These are phyloP conservation scores for Ganoderma lingzhi DNA, from an alignment of 1,284 basidiomycete genomes.

Conservation along the genomic window DNA sequence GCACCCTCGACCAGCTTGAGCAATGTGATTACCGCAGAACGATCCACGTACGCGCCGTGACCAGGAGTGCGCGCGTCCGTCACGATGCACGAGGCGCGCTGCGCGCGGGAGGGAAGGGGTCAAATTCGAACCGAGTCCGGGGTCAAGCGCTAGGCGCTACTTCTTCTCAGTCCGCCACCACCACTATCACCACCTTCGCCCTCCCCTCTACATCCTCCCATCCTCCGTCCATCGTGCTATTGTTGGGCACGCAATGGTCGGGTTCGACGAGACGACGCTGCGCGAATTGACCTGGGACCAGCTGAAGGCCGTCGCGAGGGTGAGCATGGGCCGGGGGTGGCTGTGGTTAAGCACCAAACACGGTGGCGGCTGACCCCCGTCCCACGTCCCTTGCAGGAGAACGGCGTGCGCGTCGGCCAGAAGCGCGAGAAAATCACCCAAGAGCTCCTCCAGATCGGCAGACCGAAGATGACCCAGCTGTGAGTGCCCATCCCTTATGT, in stretches of 20 bases:
- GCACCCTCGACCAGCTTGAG: not conserved
- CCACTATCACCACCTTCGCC: not conserved
- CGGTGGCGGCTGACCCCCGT: not conserved
- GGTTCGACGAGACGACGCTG: not conserved
- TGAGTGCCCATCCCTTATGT: not conserved
- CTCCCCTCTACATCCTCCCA: not conserved
- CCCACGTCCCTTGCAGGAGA: not conserved
- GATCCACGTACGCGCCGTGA: not conserved
- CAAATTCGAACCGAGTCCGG: not conserved
- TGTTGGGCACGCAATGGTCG: not conserved
- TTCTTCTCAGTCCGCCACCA: not conserved
- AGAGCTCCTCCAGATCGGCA: not conserved
- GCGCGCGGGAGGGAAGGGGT: not conserved
- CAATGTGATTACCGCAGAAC: not conserved
- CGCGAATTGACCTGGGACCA: not conserved
- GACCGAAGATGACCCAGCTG: not conserved
- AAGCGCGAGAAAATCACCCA: not conserved
- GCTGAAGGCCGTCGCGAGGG: conserved; percentile 5
- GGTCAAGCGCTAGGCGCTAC: not conserved
- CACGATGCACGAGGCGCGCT: not conserved
- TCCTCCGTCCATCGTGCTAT: not conserved
- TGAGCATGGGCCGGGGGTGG: not conserved
- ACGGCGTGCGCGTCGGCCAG: not conserved
- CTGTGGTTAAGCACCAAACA: not conserved
- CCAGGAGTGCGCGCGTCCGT: not conserved